Evolutionary conservation across 306 rosid species (phyloP), one percentile per base, ranked within the genome.

Genomic region (Medicago lupulina): DNA sequence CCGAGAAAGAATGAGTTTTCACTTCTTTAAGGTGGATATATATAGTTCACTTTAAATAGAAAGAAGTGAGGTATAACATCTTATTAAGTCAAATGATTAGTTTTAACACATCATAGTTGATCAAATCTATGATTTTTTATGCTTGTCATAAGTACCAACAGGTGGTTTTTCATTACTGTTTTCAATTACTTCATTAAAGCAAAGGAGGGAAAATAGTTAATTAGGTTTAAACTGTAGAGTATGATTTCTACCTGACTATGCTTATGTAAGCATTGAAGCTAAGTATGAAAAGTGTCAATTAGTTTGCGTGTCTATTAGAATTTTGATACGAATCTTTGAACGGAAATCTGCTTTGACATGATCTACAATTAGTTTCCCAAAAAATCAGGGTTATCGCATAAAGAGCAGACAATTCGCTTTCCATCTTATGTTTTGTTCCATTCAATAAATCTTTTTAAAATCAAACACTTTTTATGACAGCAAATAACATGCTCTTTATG

Each of bases 281-380:
- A 14, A 9, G 61, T 63, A 21, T 2, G 39, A 17, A 60, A 38
- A 21, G 38, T 9, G 57, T n/a, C 18, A 3, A 71, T n/a, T 8
- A 16, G 7, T 59, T 59, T 16, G 55, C 8, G 59, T 23, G 11
- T 8, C 15, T 72, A 23, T 53, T 63, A 10, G 25, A 31, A 44
- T 16, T 12, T 73, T 21, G 16, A 31, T 28, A 28, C 61, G 57
- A 63, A 23, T 63, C 17, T 18, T 31, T 51, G 19, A 19, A 9
- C 61, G 46, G 17, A 46, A 59, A 73, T 38, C 15, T 21, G 58
- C 39, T 65, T 31, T 69, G 63, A 73, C 10, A 23, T 43, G 1
- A 41, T 58, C 68, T 23, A 55, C 76, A 8, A 46, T 65, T 50
- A 23, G 67, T 58, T 59, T 23, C 25, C 11, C 39, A 15, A 47